Conservation (phyloP, 1,139 yeast species). For the Sugiyamaella novakii region DNA sequence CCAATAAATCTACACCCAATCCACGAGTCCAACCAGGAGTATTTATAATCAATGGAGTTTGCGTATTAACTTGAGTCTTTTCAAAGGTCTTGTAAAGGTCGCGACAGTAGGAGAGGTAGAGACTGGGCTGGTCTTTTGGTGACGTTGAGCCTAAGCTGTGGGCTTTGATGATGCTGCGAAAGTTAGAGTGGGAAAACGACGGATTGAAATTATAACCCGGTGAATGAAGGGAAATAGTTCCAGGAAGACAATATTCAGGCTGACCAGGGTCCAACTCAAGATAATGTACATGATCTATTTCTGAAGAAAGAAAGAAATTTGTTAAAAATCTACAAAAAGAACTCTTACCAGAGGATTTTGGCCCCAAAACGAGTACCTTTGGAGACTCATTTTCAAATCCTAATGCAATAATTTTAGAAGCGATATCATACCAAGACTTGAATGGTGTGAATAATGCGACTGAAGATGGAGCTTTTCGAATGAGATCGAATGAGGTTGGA, state of each 20-base stretch:
- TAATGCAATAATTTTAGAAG: conserved; percentile 20
- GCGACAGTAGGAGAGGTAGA: conserved; percentile 53
- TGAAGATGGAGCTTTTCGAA: conserved; percentile 24
- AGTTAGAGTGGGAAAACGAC: conserved; percentile 38
- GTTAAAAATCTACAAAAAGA: conserved; percentile 61
- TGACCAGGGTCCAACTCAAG: conserved; percentile 93
- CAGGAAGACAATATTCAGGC: conserved; percentile 76
- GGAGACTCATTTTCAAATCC: conserved; percentile 22
- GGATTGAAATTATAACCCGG: conserved; percentile 37
- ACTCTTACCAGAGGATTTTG: conserved; percentile 85
- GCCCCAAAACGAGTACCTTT: conserved; percentile 54
- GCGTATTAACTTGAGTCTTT: conserved; percentile 28
- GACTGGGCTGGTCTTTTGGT: conserved; percentile 68
- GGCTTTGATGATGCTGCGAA: conserved; percentile 40
- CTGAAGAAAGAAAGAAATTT: conserved; percentile 45
- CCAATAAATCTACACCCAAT: conserved; percentile 69
- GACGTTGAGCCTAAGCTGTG: conserved; percentile 69
- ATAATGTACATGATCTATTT: conserved; percentile 44
- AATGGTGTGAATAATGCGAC: conserved; percentile 26
- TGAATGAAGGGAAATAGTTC: conserved; percentile 55
- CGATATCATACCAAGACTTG: conserved; percentile 34
- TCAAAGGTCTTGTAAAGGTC: conserved; percentile 48
- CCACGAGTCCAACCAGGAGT: conserved; percentile 97
- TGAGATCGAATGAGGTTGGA: conserved; percentile 20
- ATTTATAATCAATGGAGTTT: conserved; percentile 59